Conservation (phyloP, 2,329 filamentous ascomycete genomes). For the Graphium sp. region DNA sequence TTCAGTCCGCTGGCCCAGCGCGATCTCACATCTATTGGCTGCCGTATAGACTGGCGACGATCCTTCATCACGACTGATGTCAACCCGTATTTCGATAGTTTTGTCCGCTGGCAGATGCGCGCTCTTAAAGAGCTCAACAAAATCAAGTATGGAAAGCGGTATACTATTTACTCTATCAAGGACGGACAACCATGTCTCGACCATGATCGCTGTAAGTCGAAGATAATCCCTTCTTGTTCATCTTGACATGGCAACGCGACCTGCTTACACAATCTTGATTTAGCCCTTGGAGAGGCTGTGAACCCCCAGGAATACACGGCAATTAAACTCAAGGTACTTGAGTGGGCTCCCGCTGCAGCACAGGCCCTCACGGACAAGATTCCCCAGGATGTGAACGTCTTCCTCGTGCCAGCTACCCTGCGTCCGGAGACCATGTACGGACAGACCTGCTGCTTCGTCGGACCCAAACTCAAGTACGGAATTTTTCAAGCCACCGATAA, state of each 20-base stretch:
- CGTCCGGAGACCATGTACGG: slow-evolving; percentile 98
- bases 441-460: slow-evolving; percentile 89
- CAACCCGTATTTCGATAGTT: slow-evolving; percentile 92
- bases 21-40: slow-evolving; percentile 71
- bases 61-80: slow-evolving; percentile 90
- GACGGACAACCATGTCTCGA: slow-evolving; percentile 33
- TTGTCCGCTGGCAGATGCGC: slow-evolving; percentile 95
- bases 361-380: slow-evolving; percentile 61
- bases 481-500: slow-evolving; percentile 64
- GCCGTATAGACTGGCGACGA: slow-evolving; percentile 82
- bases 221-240: no score
- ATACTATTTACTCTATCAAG: slow-evolving; percentile 86
- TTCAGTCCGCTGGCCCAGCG: slow-evolving; percentile 40
- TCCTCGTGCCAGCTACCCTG: slow-evolving; percentile 81
- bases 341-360: slow-evolving; percentile 68
- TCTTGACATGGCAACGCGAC: no score
- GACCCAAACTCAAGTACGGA: slow-evolving; percentile 77
- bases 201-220: slow-evolving; percentile 26
- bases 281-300: slow-evolving; percentile 25
- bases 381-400: slow-evolving; percentile 63
- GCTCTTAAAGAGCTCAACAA: slow-evolving; percentile 77
- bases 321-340: slow-evolving; percentile 76
- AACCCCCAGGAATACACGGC: slow-evolving; percentile 88
- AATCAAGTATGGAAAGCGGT: slow-evolving; percentile 84
- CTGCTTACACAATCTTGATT: neutral